A percentile compares a stretch with the other conserved stretches of the same genome.
Conservation (phyloP, 768 basidiomycete species). For the Termitomyces sp. region DNA sequence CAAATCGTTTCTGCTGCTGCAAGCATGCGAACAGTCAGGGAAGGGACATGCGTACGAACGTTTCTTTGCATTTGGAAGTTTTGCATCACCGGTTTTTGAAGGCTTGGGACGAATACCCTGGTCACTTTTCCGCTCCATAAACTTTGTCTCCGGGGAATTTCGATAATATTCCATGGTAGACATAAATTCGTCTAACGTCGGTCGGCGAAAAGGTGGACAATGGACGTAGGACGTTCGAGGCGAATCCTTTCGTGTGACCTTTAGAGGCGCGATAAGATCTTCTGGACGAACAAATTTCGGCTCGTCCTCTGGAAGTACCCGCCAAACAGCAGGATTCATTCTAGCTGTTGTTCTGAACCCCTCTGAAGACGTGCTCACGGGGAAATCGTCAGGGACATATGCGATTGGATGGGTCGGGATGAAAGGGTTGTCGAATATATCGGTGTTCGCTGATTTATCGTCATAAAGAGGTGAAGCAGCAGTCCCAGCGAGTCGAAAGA, state of each 20-base stretch:
- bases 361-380: not conserved
- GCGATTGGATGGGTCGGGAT: conserved; percentile 1
- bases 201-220: not conserved
- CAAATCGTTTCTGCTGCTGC: conserved; percentile 6
- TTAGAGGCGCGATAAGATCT: not conserved
- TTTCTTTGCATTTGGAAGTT: not conserved
- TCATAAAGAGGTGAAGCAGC: not conserved
- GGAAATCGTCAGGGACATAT: conserved; percentile 1
- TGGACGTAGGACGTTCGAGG: not conserved
- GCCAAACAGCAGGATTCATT: conserved; percentile 7
- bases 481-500: not conserved
- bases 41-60: not conserved
- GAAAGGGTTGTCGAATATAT: conserved; percentile 1
- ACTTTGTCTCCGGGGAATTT: not conserved
- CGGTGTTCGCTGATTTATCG: not conserved
- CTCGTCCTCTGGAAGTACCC: not conserved
- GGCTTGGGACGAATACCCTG: not conserved
- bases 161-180: conserved; percentile 3
- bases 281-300: not conserved
- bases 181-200: conserved; percentile 10
- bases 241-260: not conserved
- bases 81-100: not conserved
- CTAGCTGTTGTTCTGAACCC: not conserved
- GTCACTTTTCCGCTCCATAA: not conserved
- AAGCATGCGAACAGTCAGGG: conserved; percentile 5